Conservation (phyloP, 768 basidiomycete genomes). For the Obba rivulosa region DNA sequence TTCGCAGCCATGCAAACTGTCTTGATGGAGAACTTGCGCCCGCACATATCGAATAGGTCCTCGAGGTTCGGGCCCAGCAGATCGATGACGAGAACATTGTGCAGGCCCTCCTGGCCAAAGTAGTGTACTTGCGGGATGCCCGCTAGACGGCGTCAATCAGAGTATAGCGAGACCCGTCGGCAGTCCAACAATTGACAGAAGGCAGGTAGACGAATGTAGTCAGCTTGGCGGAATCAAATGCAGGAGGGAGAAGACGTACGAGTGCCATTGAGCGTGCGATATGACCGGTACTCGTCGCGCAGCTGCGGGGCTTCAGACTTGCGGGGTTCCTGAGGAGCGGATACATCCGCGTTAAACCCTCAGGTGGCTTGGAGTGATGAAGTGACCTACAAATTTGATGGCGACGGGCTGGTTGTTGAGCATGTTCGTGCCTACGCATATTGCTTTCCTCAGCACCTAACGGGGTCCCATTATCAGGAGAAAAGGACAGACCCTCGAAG, state of each 20-base stretch:
- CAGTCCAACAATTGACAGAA: neutral
- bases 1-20: conserved; percentile 99
- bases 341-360: conserved; percentile 5
- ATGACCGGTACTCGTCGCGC: conserved; percentile 94
- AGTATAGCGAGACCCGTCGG: neutral
- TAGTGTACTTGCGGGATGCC: conserved; percentile 98
- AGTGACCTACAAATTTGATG: conserved; percentile 87
- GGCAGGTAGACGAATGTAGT: neutral
- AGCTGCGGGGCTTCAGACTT: conserved; percentile 98
- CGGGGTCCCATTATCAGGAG: neutral
- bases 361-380: neutral
- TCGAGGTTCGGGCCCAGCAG: conserved; percentile 96
- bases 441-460: neutral
- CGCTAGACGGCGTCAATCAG: conserved; percentile 42
- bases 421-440: conserved; percentile 74
- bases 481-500: conserved; percentile 69
- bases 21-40: conserved; percentile 96
- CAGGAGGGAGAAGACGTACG: conserved; percentile 43
- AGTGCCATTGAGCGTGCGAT: conserved; percentile 89
- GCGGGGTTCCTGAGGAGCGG: conserved; percentile 67
- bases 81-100: conserved; percentile 94
- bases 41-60: conserved; percentile 98
- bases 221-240: neutral
- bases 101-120: conserved; percentile 97
- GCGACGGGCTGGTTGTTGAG: conserved; percentile 85